Evolutionary conservation across 176 grass and related monocot species (phyloP), one percentile per base, ranked within the genome.

Genomic region (Alopecurus myosuroides): DNA sequence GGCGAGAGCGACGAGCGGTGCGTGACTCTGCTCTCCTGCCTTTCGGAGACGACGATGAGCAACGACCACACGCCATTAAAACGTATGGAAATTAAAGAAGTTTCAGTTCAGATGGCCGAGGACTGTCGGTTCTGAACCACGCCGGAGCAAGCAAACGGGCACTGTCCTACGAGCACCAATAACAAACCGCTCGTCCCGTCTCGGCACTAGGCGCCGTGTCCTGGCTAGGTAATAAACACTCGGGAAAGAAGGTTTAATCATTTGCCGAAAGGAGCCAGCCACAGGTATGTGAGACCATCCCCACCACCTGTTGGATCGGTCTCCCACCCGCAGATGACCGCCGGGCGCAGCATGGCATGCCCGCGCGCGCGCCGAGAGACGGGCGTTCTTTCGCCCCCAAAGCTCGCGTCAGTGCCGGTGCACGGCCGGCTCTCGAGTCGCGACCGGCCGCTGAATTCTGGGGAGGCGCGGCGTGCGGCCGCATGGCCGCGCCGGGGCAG

Each of bases 211-310:
- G 74, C 23, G 30, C 25, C 17, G 40, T 56, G 72, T 77, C 58
- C n/a, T 53, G 82, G 64, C 78, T 87, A 44, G 78, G 88, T 14
- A 82, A 86, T 41, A 82, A 86, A 29, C 71, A 8, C 49, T 12
- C 62, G 1, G 26, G 25, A 79, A 79, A 70, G 64, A 4, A 13
- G 76, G 14, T 12, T 3, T 70, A 79, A 79, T 85, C 76, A 81
- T 53, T 53, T 39, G 35, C 58, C 33, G 6, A 3, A 39, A 49
- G 79, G 2, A 3, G 4, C 57, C 87, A 84, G n/a, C 70, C 14
- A 12, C 8, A 30, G 18, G 41, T 20, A 7, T 26, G 55, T 30
- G 68, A 31, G 70, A 19, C 58, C 6, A 48, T 80, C 60, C 77
- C 25, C 40, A 79, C 57, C 25, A 22, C 57, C 53, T 12, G 6